Evolutionary conservation across 2,329 filamentous ascomycete genomes (phyloP).

Genomic region (Ophiocordyceps sinensis): DNA sequence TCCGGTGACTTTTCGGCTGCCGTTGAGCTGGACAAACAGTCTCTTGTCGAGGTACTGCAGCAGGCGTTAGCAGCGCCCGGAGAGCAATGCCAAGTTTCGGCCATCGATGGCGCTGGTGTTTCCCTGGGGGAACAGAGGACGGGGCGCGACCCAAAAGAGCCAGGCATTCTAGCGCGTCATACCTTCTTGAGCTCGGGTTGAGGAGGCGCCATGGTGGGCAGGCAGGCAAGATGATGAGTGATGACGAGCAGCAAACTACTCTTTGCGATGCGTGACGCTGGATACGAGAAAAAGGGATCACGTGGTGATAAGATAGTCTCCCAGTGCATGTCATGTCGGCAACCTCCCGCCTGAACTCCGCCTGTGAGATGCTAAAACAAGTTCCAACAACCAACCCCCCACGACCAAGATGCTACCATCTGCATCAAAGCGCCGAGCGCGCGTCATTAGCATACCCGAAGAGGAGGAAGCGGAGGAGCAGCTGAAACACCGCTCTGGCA

Average conservation of each 20-base stretch:
- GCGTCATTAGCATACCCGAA: constrained; percentile 59
- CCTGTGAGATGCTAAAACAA: too few relatives aligned
- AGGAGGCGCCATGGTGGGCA: constrained; percentile 80
- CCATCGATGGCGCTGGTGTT: too few relatives aligned
- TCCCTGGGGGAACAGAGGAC: too few relatives aligned
- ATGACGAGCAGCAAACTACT: constrained; percentile 2
- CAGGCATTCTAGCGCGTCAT: constrained; percentile 3
- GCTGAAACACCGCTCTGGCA: constrained; percentile 9
- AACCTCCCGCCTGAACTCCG: too few relatives aligned
- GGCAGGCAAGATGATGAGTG: constrained; percentile 7
- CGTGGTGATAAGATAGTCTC: constrained; percentile 33
- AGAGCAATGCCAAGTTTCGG: background rate
- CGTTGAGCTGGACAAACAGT: constrained; percentile 94
- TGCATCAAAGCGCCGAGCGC: constrained; percentile 50
- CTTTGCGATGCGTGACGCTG: constrained; percentile 5
- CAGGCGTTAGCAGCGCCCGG: constrained; percentile 10
- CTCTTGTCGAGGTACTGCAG: constrained; percentile 95
- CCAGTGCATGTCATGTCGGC: constrained; percentile 1
- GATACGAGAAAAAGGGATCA: constrained; percentile 19
- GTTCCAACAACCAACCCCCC: background rate
- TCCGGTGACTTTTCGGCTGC: constrained; percentile 92
- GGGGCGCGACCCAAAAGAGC: background rate
- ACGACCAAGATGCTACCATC: constrained; percentile 38
- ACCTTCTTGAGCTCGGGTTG: constrained; percentile 99
- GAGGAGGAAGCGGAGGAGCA: constrained; percentile 35